Base-by-base conservation (phyloP, 257 asterid genomes). In the Verbascum thapsus region DNA sequence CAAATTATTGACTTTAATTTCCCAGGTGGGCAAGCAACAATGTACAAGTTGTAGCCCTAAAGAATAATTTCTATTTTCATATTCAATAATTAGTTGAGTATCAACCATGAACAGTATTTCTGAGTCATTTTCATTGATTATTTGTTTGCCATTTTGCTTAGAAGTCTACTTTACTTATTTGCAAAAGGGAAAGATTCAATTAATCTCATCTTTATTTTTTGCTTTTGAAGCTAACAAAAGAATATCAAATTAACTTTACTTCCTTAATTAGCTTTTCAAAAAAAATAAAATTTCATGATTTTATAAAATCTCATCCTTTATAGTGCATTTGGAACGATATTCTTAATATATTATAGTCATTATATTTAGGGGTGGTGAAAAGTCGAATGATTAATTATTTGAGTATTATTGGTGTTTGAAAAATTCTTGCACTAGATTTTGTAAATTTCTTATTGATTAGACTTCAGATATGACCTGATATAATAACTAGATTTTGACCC, bases 1-100 rank as follows among this genome's bases (percentile, higher is more conserved):
- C 68, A 50, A 63, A 38, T 63, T 30, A 45, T 69, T 64, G 80
- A 69, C 72, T 59, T 58, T 59, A 49, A 38, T 63, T 52, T 42
- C 17, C 50, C 39, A 37, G 34, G 48, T 35, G 16, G 10, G 30
- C 49, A 39, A 57, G 63, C 22, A 57, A 39, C 50, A 18, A 8
- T n/a, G 32, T 47, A 2, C 3, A 8, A 17, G 37, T 19, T 11
- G 17, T 18, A 50, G 56, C 15, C 56, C 37, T 19, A 20, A 20
- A 10, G 5, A 0, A 50, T n/a, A n/a, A n/a, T n/a, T n/a, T n/a
- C 22, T 49, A 49, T 18, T 19, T 20, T 23, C 56, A 50, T 10
- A 50, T 50, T 34, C 32, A 26, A 26, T 26, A 26, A 26, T 1
- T 9, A 41, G 11, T 47, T 47, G 53, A 17, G 7, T 16, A 47